Base-by-base conservation (phyloP, 305 asterid species). In the Fraxinus latifolia region DNA sequence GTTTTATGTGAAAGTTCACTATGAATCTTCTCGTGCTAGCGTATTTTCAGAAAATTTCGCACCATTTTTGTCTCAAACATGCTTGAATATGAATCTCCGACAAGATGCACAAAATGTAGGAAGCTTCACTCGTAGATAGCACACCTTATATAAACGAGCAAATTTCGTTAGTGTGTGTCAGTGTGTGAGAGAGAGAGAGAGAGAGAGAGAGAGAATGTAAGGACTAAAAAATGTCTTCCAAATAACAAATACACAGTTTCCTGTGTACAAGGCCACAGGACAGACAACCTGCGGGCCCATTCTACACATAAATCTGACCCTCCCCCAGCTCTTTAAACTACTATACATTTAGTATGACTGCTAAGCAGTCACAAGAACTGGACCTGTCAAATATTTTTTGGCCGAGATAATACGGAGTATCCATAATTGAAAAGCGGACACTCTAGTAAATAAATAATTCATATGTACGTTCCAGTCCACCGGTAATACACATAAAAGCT, bases 371-470 rank as follows among this genome's bases (percentile, higher is more conserved):
- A 77, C 81, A 33, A 83, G 81, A 65, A 65, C 77, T 70, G 11
- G 72, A 67, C 44, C 74, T 83, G 80, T 12, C 36, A 23, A 34
- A 71, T 53, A 74, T 32, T 55, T 83, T 77, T 77, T 77, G 17
- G 55, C 87, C 44, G 60, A 19, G 29, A 84, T 83, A 81, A 70
- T 78, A 62, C 33, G 72, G 83, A 70, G 80, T 74, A 83, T 58
- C 90, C 85, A 67, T 80, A 32, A 37, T 76, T 83, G 83, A 84
- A 86, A 86, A 80, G 77, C 42, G 77, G 86, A 82, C 82, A 75
- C 87, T 33, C 87, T 60, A 37, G 77, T 67, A 34, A 36, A 67
- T 81, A 67, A 75, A 74, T 70, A 80, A 81, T 65, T 84, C 79
- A 80, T 77, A 77, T 58, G 33, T 37, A 80, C 77, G 72, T 47